Conservation (phyloP, 1,284 basidiomycete genomes). For the Tremellales sp. region DNA sequence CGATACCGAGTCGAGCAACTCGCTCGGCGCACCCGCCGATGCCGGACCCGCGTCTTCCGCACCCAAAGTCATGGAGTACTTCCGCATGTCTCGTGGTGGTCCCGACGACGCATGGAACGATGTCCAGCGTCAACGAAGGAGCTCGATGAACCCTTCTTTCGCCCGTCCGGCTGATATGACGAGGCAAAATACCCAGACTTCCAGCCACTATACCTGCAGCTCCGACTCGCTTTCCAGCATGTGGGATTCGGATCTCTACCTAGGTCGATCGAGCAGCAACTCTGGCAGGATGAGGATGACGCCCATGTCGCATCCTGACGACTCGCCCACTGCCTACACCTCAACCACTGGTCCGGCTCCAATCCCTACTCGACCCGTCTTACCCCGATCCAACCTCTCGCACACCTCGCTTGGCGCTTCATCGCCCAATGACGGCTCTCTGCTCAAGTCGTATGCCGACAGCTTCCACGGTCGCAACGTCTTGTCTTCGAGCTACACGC, state of each 20-base stretch:
- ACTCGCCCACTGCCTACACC: too few species aligned
- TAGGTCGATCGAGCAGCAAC: slow-evolving; percentile 17
- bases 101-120: slow-evolving; percentile 41
- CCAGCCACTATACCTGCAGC: slow-evolving; percentile 1
- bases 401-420: slow-evolving; percentile 37
- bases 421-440: slow-evolving; percentile 31
- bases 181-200: slow-evolving; percentile 6
- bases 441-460: slow-evolving; percentile 35
- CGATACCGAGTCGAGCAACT: slow-evolving; percentile 35
- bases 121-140: slow-evolving; percentile 29
- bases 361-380: slow-evolving; percentile 14
- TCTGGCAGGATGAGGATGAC: slow-evolving; percentile 29
- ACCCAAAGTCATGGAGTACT: slow-evolving; percentile 37
- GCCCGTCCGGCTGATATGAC: slow-evolving; percentile 5
- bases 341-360: slow-evolving; percentile 21
- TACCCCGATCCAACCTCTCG: slow-evolving; percentile 31
- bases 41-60: slow-evolving; percentile 29
- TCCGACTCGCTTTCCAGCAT: slow-evolving; percentile 27
- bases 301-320: slow-evolving; percentile 11
- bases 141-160: slow-evolving; percentile 26
- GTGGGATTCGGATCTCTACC: slow-evolving; percentile 17
- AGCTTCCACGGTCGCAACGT: slow-evolving; percentile 33
- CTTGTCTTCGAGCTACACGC: slow-evolving; percentile 17
- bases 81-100: slow-evolving; percentile 31
- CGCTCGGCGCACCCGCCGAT: slow-evolving; percentile 9